phyloP scores from a whole-genome alignment of 2,329 filamentous ascomycete species.

The Geosmithia putterillii region DNA sequence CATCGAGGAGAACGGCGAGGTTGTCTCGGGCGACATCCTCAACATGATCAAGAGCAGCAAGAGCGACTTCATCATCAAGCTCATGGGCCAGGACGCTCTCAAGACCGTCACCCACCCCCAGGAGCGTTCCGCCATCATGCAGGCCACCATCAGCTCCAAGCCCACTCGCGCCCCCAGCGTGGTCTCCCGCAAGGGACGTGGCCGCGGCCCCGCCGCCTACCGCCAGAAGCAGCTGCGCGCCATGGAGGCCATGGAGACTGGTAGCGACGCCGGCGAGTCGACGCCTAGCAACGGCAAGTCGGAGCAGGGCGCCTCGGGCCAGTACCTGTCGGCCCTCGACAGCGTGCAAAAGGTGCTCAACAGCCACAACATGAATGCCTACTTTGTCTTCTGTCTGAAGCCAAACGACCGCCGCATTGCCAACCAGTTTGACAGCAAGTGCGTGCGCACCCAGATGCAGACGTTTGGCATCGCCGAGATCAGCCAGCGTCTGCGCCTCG shows the following conservation, averaged over 20 bases:
- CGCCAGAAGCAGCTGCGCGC: constrained; percentile 28
- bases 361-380: constrained; percentile 74
- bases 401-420: constrained; percentile 94
- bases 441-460: constrained; percentile 86
- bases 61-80: constrained; percentile 75
- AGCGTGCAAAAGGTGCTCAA: constrained; percentile 83
- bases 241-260: constrained; percentile 32
- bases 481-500: constrained; percentile 80
- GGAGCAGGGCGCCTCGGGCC: constrained; percentile 80
- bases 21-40: constrained; percentile 91
- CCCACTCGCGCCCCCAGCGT: constrained; percentile 87
- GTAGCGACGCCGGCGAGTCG: constrained; percentile 34
- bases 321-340: constrained; percentile 81
- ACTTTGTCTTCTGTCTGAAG: constrained; percentile 95
- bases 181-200: constrained; percentile 60
- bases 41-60: constrained; percentile 83
- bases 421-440: constrained; percentile 98
- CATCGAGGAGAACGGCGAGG: constrained; percentile 89
- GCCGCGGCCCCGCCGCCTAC: constrained; percentile 16
- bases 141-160: constrained; percentile 92
- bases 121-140: constrained; percentile 82
- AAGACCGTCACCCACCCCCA: constrained; percentile 89
- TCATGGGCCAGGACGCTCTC: constrained; percentile 93
- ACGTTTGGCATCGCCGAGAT: constrained; percentile 96
- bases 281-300: constrained; percentile 31